phyloP scores from a whole-genome alignment of 805 yeast species.

The Candida maltosa region DNA sequence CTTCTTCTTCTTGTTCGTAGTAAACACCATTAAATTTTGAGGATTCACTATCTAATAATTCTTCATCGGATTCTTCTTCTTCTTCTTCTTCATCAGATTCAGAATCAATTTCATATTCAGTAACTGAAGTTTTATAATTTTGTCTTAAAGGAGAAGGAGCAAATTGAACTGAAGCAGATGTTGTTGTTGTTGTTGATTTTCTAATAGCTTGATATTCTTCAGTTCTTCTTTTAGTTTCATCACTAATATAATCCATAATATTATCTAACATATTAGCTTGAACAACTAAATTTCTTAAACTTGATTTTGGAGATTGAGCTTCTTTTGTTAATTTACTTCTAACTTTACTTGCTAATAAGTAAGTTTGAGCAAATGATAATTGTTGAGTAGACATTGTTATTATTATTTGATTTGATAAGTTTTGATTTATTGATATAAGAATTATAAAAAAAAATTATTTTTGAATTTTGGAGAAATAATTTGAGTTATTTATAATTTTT shows the following conservation, averaged over 20 bases:
- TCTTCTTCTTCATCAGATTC: constrained; percentile 18
- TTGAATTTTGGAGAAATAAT: too few species aligned
- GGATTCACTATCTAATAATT: constrained; percentile 3
- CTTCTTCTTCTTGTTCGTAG: constrained; percentile 12
- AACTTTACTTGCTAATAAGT: constrained; percentile 61
- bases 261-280: constrained; percentile 72
- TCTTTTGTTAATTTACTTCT: constrained; percentile 61
- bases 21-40: constrained; percentile 1
- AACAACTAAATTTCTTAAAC: constrained; percentile 56
- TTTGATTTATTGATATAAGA: too few species aligned
- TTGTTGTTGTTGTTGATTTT: constrained; percentile 2
- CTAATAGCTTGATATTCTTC: constrained; percentile 4
- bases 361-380: constrained; percentile 49
- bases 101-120: constrained; percentile 38
- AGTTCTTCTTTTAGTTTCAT: constrained; percentile 25
- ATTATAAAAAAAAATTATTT: too few species aligned
- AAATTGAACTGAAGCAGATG: constrained; percentile 6
- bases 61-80: constrained; percentile 5
- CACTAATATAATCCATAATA: constrained; percentile 50
- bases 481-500: too few species aligned
- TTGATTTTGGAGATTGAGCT: constrained; percentile 55
- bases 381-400: neutral
- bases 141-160: constrained; percentile 10
- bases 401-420: neutral
- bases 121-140: constrained; percentile 25